Evolutionary conservation across 192 early-diverging fungal genomes (phyloP), one percentile per base, ranked within the genome.

Genomic region (Lunasporangiospora selenospora): DNA sequence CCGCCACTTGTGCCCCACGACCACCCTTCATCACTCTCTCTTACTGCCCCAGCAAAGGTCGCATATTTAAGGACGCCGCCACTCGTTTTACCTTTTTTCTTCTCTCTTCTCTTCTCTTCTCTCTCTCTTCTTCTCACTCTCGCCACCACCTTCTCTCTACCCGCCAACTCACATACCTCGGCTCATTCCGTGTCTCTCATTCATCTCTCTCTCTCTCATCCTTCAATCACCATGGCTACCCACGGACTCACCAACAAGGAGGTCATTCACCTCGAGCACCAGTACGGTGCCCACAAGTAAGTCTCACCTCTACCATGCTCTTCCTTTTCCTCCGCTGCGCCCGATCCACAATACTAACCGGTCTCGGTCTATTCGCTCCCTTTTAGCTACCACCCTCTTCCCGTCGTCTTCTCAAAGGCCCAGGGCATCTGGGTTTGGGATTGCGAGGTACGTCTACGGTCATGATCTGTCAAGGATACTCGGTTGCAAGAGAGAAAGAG

Each of bases 371-470:
- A 18, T 23, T 29, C 29, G 1, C 1, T 36, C 11, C 34, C 41
- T n/a, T 29, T 29, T 57, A 89, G 88, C 86, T 99, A 99, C 78
- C 97, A 99, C 76, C 97, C 97, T 23, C 81, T 99, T 34, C 95
- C 95, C 9, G 89, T 96, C 2, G 97, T 99, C 37, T 92, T 97
- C 70, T 71, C 88, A 61, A 85, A 85, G 53, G 97, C 88, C 34
- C 33, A 95, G 69, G 97, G 97, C 13, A 86, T 92, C 15, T 86
- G 91, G 79, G 95, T 99, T 47, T 94, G 90, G 90, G 97, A 99
- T 69, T 94, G 93, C 38, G 97, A 95, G 80, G 69, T 73, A 63
- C 27, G 34, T 53, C 27, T 36, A n/a, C n/a, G n/a, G n/a, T 87
- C 19, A 90, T 90, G 31, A 84, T 88, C 62, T 91, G 92, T 82